Base-by-base conservation (phyloP, 192 early-diverging fungal species). In the Podila epicladia region DNA sequence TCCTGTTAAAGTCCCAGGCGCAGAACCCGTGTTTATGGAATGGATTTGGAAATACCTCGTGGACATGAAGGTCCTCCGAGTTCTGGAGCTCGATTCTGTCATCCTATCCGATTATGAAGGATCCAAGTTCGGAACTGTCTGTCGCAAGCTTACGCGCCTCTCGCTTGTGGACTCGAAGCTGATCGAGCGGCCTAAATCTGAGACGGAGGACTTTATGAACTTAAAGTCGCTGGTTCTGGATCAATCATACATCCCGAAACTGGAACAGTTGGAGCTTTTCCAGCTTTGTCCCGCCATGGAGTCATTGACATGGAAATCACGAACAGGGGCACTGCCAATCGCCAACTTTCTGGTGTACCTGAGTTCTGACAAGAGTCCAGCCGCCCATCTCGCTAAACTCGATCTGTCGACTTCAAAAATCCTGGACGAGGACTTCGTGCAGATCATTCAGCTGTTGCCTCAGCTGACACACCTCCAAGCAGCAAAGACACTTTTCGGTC, bases 81-180 rank as follows among this genome's bases (percentile, higher is more conserved):
- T 53, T 20, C 8, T 74, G 26, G 58, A 65, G 37, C 24, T 74
- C 13, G 58, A 74, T 8, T 48, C 64, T n/a, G 64, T 60, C 33
- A 74, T 74, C 38, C 41, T 67, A 2, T 74, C 72, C 2, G 72
- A 74, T 49, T 74, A 74, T 19, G 64, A 67, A 11, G 55, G 57
- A 5, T 41, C 2, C 0, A 58, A 38, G 41, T 74, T 74, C 51
- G 72, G 72, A 4, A 9, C 7, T 0, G 48, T 74, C 29, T 66
- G 64, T 9, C 51, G 31, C 3, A 74, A 62, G 31, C 57, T 74
- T 9, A 38, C 41, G 5, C 55, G 48, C 5, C 58, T 74, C 5
- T 35, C 55, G 6, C 55, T 74, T 17, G 31, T 67, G 19, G 72
- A 66, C 13, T 65, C 64, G 26, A 74, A 74, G 45, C 45, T 74